Conservation (phyloP, 2,329 filamentous ascomycete genomes). For the Coccinonectria pachysandricola region DNA sequence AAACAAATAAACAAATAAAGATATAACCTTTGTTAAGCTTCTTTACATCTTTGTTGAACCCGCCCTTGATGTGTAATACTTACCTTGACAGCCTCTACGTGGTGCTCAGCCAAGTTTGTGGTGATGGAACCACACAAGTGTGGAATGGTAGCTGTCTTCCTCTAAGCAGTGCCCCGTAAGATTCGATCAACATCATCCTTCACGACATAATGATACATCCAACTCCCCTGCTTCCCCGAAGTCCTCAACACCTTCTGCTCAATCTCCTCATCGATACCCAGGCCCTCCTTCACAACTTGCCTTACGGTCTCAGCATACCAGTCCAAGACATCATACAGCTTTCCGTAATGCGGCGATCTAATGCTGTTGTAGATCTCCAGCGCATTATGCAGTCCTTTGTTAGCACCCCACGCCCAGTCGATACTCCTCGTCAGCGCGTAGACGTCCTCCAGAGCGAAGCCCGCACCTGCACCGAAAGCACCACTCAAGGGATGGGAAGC, state of each 20-base stretch:
- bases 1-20: too few species aligned
- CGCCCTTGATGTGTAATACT: too few species aligned
- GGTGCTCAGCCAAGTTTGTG: too few species aligned
- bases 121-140: too few species aligned
- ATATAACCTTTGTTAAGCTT: too few species aligned
- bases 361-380: constrained; percentile 18
- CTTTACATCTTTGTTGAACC: too few species aligned
- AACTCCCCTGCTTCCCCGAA: constrained; percentile 11
- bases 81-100: too few species aligned
- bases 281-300: constrained; percentile 7
- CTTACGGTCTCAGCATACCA: constrained; percentile 10
- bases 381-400: constrained; percentile 9
- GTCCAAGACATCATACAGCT: constrained; percentile 17
- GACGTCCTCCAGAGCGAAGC: constrained; percentile 27
- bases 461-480: constrained; percentile 29
- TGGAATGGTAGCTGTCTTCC: too few species aligned
- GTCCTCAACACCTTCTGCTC: constrained; percentile 12
- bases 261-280: constrained; percentile 16
- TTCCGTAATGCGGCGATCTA: constrained; percentile 19
- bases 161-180: too few species aligned
- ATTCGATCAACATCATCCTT: constrained; percentile 9
- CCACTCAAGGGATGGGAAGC: constrained; percentile 44
- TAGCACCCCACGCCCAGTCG: constrained; percentile 13
- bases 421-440: constrained; percentile 15
- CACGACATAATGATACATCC: constrained; percentile 20